Conservation (phyloP, 2,329 filamentous ascomycete species). For the Herpotrichia juniperi region DNA sequence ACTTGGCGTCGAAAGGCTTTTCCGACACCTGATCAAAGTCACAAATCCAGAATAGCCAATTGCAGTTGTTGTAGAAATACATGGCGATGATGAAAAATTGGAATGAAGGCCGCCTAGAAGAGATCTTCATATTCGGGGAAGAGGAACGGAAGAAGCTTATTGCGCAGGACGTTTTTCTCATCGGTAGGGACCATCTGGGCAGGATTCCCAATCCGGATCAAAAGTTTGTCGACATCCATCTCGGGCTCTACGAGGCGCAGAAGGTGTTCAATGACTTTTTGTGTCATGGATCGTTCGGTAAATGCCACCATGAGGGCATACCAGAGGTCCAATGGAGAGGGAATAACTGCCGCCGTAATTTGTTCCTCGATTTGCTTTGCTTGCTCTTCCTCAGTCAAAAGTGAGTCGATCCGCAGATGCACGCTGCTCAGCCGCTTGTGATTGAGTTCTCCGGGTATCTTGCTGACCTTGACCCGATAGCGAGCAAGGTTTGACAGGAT, state of each 20-base stretch:
- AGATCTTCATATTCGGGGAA: slow-evolving; percentile 9
- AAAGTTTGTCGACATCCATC: slow-evolving; percentile 16
- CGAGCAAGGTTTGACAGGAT: neutral
- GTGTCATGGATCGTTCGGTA: slow-evolving; percentile 13
- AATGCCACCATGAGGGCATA: slow-evolving; percentile 19
- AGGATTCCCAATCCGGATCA: slow-evolving; percentile 24
- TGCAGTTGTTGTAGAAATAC: too few species aligned
- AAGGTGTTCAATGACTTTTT: slow-evolving; percentile 15
- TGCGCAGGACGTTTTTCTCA: slow-evolving; percentile 16
- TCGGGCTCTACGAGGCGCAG: slow-evolving; percentile 15
- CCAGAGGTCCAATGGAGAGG: slow-evolving; percentile 17
- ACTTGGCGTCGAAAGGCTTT: neutral
- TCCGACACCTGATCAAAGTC: neutral
- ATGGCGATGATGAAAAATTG: too few species aligned
- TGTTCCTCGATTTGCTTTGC: neutral
- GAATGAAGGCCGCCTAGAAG: neutral
- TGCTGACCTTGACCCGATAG: neutral
- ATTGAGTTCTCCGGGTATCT: neutral
- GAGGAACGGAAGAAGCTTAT: slow-evolving; percentile 13
- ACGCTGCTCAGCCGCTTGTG: neutral
- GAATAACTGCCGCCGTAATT: neutral
- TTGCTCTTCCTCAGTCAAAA: neutral
- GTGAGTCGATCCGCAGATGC: neutral
- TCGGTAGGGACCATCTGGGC: slow-evolving; percentile 12
- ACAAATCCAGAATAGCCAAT: too few species aligned